Evolutionary conservation across 805 yeast genomes (phyloP).

Genomic region (Teunomyces panamensis): DNA sequence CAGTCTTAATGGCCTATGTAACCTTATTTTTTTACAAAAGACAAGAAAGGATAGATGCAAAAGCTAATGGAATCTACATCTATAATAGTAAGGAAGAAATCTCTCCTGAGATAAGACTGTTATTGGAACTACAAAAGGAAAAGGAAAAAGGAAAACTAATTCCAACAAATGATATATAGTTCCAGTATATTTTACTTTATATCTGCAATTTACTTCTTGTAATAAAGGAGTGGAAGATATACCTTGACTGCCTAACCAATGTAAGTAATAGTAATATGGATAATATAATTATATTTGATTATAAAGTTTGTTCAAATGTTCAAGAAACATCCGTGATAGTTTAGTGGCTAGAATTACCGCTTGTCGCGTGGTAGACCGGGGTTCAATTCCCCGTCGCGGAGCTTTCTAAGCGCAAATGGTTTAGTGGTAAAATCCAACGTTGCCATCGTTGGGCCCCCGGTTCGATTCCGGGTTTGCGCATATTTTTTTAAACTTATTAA

Average conservation of each 20-base stretch:
- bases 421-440: conserved; percentile 6
- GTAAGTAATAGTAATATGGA: too few relatives aligned
- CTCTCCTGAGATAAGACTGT: neutral
- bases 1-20: conserved; percentile 17
- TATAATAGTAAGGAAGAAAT: conserved; percentile 9
- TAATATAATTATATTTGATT: too few relatives aligned
- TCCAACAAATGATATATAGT: neutral
- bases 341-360: conserved; percentile 6
- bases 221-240: too few relatives aligned
- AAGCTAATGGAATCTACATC: conserved; percentile 19
- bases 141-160: neutral
- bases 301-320: too few relatives aligned
- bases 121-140: neutral
- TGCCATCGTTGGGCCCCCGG: conserved; percentile 9
- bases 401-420: conserved; percentile 2
- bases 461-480: conserved; percentile 12
- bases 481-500: neutral
- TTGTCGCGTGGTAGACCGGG: conserved; percentile 6
- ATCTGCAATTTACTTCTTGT: too few relatives aligned
- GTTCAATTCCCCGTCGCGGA: conserved; percentile 6
- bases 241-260: too few relatives aligned
- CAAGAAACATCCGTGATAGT: conserved; percentile 3
- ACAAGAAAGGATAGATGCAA: conserved; percentile 17
- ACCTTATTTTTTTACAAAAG: conserved; percentile 20
- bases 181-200: neutral